Conservation (phyloP, 2,329 filamentous ascomycete genomes). For the Teratosphaeria viscida region DNA sequence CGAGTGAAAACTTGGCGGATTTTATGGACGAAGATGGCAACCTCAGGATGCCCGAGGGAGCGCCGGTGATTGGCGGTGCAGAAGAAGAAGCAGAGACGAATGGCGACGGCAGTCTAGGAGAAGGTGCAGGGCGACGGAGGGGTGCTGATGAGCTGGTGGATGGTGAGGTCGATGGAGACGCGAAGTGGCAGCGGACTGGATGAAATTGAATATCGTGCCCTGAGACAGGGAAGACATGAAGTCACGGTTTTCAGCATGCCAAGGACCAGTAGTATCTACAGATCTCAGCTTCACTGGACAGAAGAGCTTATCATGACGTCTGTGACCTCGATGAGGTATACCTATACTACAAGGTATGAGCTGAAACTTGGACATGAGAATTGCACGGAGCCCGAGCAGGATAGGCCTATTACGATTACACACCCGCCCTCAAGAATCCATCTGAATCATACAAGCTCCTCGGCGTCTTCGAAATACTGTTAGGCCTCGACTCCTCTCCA, state of each 20-base stretch:
- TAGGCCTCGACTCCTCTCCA: neutral
- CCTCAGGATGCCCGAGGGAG: conserved; percentile 62
- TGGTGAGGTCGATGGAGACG: conserved; percentile 27
- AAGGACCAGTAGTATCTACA: too few species aligned
- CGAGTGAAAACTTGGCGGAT: conserved; percentile 77
- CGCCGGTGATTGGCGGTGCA: conserved; percentile 48
- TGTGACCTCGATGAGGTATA: neutral
- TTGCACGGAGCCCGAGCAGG: neutral
- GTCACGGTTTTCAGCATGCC: too few species aligned
- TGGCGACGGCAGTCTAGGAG: conserved; percentile 21
- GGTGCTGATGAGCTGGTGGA: conserved; percentile 35
- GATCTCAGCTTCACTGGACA: neutral
- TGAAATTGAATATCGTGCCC: conserved; percentile 16
- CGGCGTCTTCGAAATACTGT: conserved; percentile 23
- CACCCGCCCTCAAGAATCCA: conserved; percentile 23
- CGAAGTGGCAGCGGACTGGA: conserved; percentile 45
- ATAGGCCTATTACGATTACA: conserved; percentile 3
- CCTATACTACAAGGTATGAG: neutral
- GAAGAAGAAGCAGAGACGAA: conserved; percentile 30
- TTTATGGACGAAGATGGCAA: conserved; percentile 75
- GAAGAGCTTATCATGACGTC: neutral
- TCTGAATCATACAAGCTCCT: conserved; percentile 38
- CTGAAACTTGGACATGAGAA: neutral
- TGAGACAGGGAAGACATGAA: too few species aligned
- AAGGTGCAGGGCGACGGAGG: conserved; percentile 23